Percentiles rank a stretch among this genome's conserved stretches.
Evolutionary conservation across 2,329 filamentous ascomycete species (phyloP).

Genomic region (Pseudopyrenochaeta lycopersici): DNA sequence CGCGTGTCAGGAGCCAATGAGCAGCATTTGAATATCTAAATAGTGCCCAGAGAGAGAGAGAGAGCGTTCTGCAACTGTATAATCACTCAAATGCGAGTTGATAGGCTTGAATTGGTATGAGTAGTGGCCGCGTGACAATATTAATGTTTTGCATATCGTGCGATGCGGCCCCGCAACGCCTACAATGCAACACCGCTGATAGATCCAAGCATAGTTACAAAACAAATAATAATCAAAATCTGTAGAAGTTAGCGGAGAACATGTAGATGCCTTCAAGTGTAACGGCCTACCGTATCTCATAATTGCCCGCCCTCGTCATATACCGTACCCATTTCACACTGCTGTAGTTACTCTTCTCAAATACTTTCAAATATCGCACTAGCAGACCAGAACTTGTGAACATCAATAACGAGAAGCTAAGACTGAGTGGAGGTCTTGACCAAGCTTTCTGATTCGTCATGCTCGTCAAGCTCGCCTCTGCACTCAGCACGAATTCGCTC

Average conservation of each 20-base stretch:
- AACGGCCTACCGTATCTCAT: constrained; percentile 80
- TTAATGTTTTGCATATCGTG: too few relatives aligned
- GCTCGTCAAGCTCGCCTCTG: constrained; percentile 89
- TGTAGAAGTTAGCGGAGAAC: too few relatives aligned
- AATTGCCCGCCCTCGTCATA: constrained; percentile 97
- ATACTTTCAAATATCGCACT: constrained; percentile 96
- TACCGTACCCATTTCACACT: constrained; percentile 99
- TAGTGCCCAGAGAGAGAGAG: too few relatives aligned
- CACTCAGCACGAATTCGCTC: constrained; percentile 92
- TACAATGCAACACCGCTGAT: not conserved
- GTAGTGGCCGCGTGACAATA: too few relatives aligned
- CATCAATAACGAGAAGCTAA: constrained; percentile 96
- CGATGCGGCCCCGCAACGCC: too few relatives aligned
- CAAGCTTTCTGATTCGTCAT: constrained; percentile 99
- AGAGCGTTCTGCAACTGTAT: too few relatives aligned
- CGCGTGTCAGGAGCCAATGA: too few relatives aligned
- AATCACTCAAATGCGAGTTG: too few relatives aligned
- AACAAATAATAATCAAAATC: not conserved
- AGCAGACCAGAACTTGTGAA: constrained; percentile 94
- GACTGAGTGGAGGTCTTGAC: constrained; percentile 89
- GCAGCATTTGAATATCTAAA: too few relatives aligned
- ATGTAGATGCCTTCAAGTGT: too few relatives aligned
- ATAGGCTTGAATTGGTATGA: too few relatives aligned
- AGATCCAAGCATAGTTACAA: not conserved
- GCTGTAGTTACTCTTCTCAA: constrained; percentile 99